A percentile compares a stretch with the other conserved stretches of the same genome.
Conservation (phyloP, 2,329 filamentous ascomycete species). For the Celoporthe dispersa region DNA sequence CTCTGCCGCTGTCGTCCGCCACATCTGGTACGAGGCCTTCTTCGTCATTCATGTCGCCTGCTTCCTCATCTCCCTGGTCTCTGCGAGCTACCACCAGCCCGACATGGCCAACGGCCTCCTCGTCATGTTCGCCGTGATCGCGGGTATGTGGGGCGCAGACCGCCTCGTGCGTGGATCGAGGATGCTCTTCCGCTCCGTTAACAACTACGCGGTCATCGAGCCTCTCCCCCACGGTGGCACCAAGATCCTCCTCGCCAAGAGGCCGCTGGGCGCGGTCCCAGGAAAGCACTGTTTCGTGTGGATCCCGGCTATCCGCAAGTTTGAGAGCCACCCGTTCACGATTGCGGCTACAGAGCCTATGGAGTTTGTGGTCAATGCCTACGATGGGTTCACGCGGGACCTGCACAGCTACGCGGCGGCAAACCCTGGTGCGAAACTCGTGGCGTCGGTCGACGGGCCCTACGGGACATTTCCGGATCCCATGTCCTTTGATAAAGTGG, state of each 20-base stretch:
- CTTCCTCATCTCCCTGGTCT: conserved; percentile 53
- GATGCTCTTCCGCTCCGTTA: conserved; percentile 49
- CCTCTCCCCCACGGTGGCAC: conserved; percentile 59
- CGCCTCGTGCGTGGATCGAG: conserved; percentile 52
- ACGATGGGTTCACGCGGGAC: conserved; percentile 62
- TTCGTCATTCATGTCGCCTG: conserved; percentile 56
- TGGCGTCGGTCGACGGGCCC: conserved; percentile 60
- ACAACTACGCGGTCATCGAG: conserved; percentile 57
- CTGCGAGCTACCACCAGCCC: conserved; percentile 57
- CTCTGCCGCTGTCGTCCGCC: conserved; percentile 49
- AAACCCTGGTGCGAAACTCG: conserved; percentile 53
- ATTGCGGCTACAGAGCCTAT: conserved; percentile 56
- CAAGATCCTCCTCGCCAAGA: conserved; percentile 57
- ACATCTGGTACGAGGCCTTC: conserved; percentile 60
- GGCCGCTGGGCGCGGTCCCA: conserved; percentile 50
- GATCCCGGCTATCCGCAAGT: conserved; percentile 60
- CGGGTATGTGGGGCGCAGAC: conserved; percentile 55
- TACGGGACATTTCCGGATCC: conserved; percentile 62
- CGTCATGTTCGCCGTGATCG: conserved; percentile 47
- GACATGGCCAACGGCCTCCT: conserved; percentile 45
- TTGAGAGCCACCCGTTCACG: conserved; percentile 69
- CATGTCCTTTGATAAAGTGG: conserved; percentile 55
- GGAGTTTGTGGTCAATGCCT: conserved; percentile 62
- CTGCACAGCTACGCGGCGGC: conserved; percentile 56
- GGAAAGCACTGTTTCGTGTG: conserved; percentile 69